Evolutionary conservation across 2,329 filamentous ascomycete species (phyloP).

Genomic region (Alternaria sp.): DNA sequence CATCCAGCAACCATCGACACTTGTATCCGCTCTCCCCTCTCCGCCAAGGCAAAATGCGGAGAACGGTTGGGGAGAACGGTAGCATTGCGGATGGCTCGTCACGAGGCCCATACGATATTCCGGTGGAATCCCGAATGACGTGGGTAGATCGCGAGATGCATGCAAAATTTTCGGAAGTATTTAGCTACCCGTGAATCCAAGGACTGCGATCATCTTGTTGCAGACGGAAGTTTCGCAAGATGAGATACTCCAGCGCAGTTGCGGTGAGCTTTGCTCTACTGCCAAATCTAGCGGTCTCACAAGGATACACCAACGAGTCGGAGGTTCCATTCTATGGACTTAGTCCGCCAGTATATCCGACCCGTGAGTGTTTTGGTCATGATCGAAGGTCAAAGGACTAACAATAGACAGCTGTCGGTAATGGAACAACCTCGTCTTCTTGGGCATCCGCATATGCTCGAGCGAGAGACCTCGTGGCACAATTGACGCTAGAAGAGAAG

Average conservation of each 20-base stretch:
- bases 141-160: neutral
- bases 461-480: constrained; percentile 48
- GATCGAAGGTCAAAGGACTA: neutral
- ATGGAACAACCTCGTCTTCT: constrained; percentile 27
- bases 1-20: neutral
- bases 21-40: constrained; percentile 15
- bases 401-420: constrained; percentile 24
- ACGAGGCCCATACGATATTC: constrained; percentile 6
- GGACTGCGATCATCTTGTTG: neutral
- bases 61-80: constrained; percentile 15
- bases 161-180: neutral
- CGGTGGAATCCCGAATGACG: constrained; percentile 3
- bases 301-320: constrained; percentile 35
- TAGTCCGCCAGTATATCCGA: constrained; percentile 40
- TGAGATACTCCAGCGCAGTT: constrained; percentile 8
- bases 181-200: neutral
- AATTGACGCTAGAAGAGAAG: constrained; percentile 53
- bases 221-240: neutral
- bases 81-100: constrained; percentile 13
- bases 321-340: constrained; percentile 38
- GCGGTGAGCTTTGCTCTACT: constrained; percentile 14
- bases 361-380: constrained; percentile 21
- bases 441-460: constrained; percentile 42
- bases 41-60: constrained; percentile 22
- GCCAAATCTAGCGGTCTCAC: constrained; percentile 10